Percentiles rank a stretch among this genome's conserved stretches.
These are phyloP conservation scores for Tuber umbilicatum DNA, from an alignment of 495 filamentous ascomycete species.

Conservation along the genomic window DNA sequence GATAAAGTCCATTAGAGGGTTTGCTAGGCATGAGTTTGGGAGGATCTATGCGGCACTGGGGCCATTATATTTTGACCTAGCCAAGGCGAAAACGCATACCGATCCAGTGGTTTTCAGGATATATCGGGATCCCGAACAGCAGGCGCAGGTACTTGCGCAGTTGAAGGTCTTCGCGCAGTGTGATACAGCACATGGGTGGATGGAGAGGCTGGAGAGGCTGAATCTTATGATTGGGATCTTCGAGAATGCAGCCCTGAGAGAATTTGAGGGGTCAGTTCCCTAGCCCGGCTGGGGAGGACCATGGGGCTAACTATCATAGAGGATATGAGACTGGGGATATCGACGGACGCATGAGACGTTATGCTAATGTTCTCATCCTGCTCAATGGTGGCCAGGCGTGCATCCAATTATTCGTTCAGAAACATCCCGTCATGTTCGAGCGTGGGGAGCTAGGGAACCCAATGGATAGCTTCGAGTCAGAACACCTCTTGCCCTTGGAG, in stretches of 20 bases:
- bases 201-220: constrained; percentile 61
- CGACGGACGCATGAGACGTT: constrained; percentile 78
- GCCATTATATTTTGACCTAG: constrained; percentile 82
- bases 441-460: constrained; percentile 67
- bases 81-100: constrained; percentile 61
- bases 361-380: constrained; percentile 73
- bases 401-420: constrained; percentile 78
- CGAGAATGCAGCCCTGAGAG: constrained; percentile 78
- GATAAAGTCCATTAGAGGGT: constrained; percentile 71
- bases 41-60: constrained; percentile 81
- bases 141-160: constrained; percentile 80
- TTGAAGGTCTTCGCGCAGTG: constrained; percentile 68
- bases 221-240: constrained; percentile 72
- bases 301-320: constrained; percentile 26
- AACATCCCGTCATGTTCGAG: constrained; percentile 71
- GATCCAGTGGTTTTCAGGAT: constrained; percentile 78
- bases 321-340: constrained; percentile 86
- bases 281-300: not conserved
- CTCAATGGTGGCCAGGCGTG: constrained; percentile 76
- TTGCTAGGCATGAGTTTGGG: constrained; percentile 82
- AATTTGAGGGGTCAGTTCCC: constrained; percentile 64
- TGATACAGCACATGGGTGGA: constrained; percentile 70
- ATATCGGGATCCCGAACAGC: constrained; percentile 78
- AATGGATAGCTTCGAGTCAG: constrained; percentile 71
- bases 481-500: constrained; percentile 13